A percentile compares a stretch with the other conserved stretches of the same genome.
Evolutionary conservation across 129 eudicot species (phyloP).

Genomic region (Erigeron canadensis): DNA sequence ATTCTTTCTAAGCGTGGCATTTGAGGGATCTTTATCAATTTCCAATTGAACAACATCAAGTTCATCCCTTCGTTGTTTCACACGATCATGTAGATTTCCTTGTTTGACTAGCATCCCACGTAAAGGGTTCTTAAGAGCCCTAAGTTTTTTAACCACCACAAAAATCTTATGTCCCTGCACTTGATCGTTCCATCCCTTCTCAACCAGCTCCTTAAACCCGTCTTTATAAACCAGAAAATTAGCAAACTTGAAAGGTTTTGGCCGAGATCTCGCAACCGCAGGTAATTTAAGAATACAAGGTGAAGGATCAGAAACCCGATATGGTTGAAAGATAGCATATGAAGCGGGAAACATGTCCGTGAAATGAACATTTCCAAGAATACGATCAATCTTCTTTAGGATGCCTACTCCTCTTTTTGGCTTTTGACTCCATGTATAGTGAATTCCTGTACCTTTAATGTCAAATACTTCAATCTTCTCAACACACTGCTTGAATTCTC

Average conservation of each 20-base stretch:
- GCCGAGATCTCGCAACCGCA: too few species aligned
- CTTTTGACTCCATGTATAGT: not conserved
- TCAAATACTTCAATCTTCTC: not conserved
- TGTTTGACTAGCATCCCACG: not conserved
- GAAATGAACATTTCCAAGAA: fast-evolving
- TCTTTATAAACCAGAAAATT: not conserved
- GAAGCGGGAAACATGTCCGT: not conserved
- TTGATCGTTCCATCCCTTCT: not conserved
- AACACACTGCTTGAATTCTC: not conserved
- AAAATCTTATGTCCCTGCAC: not conserved
- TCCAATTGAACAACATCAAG: too few species aligned
- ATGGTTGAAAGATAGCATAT: not conserved
- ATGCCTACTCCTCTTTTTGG: fast-evolving
- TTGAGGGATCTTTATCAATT: too few species aligned
- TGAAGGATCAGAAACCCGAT: not conserved
- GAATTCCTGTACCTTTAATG: fast-evolving
- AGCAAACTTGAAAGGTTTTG: not conserved
- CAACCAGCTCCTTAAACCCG: too few species aligned
- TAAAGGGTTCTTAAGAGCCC: not conserved
- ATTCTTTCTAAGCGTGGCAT: too few species aligned
- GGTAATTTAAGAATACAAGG: not conserved
- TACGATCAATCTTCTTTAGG: not conserved
- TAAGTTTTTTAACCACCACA: not conserved
- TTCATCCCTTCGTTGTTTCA: too few species aligned
- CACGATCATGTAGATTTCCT: too few species aligned